Conservation (phyloP, 2,329 filamentous ascomycete genomes). For the Epicoccum nigrum region DNA sequence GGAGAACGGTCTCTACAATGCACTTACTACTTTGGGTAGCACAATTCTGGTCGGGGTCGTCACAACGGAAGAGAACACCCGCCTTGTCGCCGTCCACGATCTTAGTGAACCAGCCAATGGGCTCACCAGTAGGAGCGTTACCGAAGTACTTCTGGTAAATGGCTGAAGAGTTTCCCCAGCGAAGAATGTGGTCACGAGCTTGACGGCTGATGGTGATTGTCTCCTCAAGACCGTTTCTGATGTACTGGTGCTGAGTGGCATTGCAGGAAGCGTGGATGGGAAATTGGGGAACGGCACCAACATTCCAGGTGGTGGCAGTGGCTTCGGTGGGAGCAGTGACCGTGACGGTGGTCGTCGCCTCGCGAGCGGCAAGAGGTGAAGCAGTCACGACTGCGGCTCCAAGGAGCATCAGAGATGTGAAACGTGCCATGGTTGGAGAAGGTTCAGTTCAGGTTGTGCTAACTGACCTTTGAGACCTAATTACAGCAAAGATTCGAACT, state of each 20-base stretch:
- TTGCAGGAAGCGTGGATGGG: slow-evolving; percentile 72
- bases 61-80: slow-evolving; percentile 68
- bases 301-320: slow-evolving; percentile 35
- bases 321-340: slow-evolving; percentile 23
- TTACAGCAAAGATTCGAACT: slow-evolving; percentile 20
- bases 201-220: slow-evolving; percentile 63
- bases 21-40: slow-evolving; percentile 33
- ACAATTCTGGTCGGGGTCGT: slow-evolving; percentile 72
- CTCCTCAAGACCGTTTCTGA: slow-evolving; percentile 64
- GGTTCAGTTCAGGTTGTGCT: slow-evolving; percentile 2
- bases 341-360: slow-evolving; percentile 30
- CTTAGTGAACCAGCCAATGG: slow-evolving; percentile 67
- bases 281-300: slow-evolving; percentile 50
- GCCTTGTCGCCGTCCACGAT: slow-evolving; percentile 64
- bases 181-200: slow-evolving; percentile 67
- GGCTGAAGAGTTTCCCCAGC: slow-evolving; percentile 62
- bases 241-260: slow-evolving; percentile 62
- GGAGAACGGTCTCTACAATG: neutral
- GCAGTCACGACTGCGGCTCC: slow-evolving; percentile 36
- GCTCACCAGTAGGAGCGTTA: slow-evolving; percentile 61
- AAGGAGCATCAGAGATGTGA: slow-evolving; percentile 32
- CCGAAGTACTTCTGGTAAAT: slow-evolving; percentile 73
- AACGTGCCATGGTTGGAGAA: slow-evolving; percentile 29
- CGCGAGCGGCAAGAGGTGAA: slow-evolving; percentile 32
- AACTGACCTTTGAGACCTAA: slow-evolving; percentile 8